Conservation (phyloP, 495 filamentous ascomycete species). For the Penicillium lividum region DNA sequence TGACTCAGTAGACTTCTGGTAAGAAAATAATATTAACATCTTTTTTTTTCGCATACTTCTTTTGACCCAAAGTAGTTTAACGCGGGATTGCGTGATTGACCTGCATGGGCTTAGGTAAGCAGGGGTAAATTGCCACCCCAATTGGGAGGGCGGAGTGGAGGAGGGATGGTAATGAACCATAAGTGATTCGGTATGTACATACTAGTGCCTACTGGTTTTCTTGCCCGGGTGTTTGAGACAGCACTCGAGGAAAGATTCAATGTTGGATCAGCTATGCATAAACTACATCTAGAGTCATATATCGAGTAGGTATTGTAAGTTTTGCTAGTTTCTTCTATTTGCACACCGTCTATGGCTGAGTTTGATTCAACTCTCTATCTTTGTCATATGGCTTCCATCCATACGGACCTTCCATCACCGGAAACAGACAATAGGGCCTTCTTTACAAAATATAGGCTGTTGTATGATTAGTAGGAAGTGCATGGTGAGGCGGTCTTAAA, state of each 20-base stretch:
- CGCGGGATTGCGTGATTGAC: constrained; percentile 28
- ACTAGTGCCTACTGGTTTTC: too few relatives aligned
- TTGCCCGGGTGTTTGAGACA: too few relatives aligned
- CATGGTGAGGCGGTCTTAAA: background rate
- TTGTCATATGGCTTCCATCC: background rate
- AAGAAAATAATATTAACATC: background rate
- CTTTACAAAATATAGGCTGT: background rate
- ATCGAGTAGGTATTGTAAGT: too few relatives aligned
- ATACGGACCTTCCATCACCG: background rate
- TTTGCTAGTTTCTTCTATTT: background rate
- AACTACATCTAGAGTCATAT: too few relatives aligned
- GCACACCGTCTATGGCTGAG: background rate
- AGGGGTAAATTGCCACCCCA: background rate
- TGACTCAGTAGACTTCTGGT: background rate
- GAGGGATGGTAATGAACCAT: too few relatives aligned
- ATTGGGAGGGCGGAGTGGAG: background rate
- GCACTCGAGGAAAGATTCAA: too few relatives aligned
- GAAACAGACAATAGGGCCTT: background rate
- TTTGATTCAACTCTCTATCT: background rate
- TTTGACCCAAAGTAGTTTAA: constrained; percentile 21
- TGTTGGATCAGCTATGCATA: too few relatives aligned
- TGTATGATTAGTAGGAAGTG: background rate
- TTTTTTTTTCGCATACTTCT: constrained; percentile 22
- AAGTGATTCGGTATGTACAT: too few relatives aligned
- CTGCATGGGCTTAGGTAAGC: constrained; percentile 15